These are phyloP conservation scores for Pseudonectria foliicola DNA, from an alignment of 2,329 filamentous ascomycete genomes.

Conservation along the genomic window DNA sequence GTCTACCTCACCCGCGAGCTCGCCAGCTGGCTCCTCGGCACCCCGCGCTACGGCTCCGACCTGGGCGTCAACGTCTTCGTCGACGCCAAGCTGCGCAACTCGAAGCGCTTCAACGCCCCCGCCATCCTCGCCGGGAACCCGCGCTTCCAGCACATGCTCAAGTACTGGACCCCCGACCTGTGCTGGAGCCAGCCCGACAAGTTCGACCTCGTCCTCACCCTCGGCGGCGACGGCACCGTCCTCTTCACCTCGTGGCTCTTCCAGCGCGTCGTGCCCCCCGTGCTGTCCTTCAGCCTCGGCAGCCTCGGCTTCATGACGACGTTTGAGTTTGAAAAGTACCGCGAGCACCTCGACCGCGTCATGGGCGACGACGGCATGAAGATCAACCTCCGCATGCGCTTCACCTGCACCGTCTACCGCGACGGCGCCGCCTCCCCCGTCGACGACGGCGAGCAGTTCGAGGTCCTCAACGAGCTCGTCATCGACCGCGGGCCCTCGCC, in stretches of 20 bases:
- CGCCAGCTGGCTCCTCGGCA: slow-evolving; percentile 78
- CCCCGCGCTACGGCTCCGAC: slow-evolving; percentile 81
- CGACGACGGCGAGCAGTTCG: slow-evolving; percentile 90
- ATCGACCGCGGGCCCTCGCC: slow-evolving; percentile 95
- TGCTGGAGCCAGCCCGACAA: slow-evolving; percentile 92
- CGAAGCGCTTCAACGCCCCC: slow-evolving; percentile 76
- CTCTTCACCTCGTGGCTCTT: slow-evolving; percentile 90
- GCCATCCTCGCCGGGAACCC: slow-evolving; percentile 66
- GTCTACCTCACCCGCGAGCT: slow-evolving; percentile 85
- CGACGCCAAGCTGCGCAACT: slow-evolving; percentile 86
- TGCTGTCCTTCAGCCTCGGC: slow-evolving; percentile 76
- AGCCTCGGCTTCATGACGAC: slow-evolving; percentile 84
- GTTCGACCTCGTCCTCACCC: slow-evolving; percentile 87
- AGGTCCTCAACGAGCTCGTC: slow-evolving; percentile 96
- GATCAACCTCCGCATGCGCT: slow-evolving; percentile 96
- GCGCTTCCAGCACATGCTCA: slow-evolving; percentile 75
- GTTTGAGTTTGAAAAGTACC: slow-evolving; percentile 83
- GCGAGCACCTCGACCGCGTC: slow-evolving; percentile 74
- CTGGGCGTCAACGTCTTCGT: slow-evolving; percentile 96
- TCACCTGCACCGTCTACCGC: slow-evolving; percentile 95
- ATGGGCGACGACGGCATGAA: slow-evolving; percentile 96
- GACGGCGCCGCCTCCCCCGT: slow-evolving; percentile 56
- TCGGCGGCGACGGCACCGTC: slow-evolving; percentile 81
- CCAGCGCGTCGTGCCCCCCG: slow-evolving; percentile 78
- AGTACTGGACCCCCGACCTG: slow-evolving; percentile 93